Percentiles rank a stretch among this genome's conserved stretches.
phyloP scores from a whole-genome alignment of 2,329 filamentous ascomycete species.

The Fusarium lateritium region DNA sequence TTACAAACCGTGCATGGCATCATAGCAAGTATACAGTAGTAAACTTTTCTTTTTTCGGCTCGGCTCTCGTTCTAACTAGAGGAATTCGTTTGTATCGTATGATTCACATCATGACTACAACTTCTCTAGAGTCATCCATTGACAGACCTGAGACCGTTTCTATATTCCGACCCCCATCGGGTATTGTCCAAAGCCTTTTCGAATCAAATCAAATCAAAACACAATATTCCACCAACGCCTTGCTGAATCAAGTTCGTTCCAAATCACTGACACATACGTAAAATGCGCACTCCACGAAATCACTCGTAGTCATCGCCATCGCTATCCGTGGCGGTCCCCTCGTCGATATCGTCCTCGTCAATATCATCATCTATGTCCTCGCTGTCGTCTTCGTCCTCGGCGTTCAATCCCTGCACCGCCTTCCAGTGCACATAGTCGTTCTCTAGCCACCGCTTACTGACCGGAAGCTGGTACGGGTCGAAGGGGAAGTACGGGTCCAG shows the following conservation, averaged over 20 bases:
- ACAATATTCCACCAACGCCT: conserved; percentile 40
- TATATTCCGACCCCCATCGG: conserved; percentile 19
- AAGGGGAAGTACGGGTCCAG: conserved; percentile 97
- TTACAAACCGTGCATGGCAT: conserved; percentile 6
- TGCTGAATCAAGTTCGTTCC: conserved; percentile 32
- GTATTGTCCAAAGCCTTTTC: conserved; percentile 35
- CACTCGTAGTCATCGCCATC: conserved; percentile 60
- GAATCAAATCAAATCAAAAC: conserved; percentile 21
- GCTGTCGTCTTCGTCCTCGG: conserved; percentile 68
- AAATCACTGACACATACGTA: conserved; percentile 15
- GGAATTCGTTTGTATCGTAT: neutral
- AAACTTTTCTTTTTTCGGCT: conserved; percentile 7
- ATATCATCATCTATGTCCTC: conserved; percentile 68
- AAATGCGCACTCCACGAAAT: conserved; percentile 4
- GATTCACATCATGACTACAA: neutral
- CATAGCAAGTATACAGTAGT: neutral
- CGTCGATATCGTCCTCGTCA: conserved; percentile 62
- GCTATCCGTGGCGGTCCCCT: conserved; percentile 67
- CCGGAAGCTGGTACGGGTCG: conserved; percentile 92
- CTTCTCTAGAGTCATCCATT: conserved; percentile 17
- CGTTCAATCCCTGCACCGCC: conserved; percentile 78
- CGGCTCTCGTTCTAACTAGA: conserved; percentile 9
- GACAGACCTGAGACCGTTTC: conserved; percentile 4
- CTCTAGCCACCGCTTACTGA: conserved; percentile 90
- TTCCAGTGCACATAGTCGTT: conserved; percentile 87